A percentile compares a stretch with the other conserved stretches of the same genome.
These are phyloP conservation scores for Striga hermonthica DNA, from an alignment of 305 asterid genomes.

Conservation along the genomic window DNA sequence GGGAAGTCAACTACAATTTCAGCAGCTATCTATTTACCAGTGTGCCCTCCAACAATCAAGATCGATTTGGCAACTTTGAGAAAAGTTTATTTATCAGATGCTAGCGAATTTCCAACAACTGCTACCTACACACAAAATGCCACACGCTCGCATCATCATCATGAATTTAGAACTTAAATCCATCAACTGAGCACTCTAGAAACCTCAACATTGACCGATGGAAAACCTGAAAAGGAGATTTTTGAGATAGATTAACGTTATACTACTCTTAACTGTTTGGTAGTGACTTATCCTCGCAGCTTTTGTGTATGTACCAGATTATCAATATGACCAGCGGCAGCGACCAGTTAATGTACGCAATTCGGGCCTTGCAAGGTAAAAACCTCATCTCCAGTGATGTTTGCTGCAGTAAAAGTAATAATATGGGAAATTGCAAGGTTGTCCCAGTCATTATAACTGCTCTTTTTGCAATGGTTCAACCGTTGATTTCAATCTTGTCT, in stretches of 20 bases:
- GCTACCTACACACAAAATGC: too few species aligned
- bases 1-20: conserved; percentile 71
- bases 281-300: conserved; percentile 44
- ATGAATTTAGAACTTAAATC: neutral
- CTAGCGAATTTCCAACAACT: too few species aligned
- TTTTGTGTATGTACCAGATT: conserved; percentile 36
- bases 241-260: neutral
- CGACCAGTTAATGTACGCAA: conserved; percentile 57
- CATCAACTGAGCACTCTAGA: neutral
- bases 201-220: too few species aligned
- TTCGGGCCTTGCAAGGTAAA: conserved; percentile 46
- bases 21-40: conserved; percentile 77
- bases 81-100: neutral
- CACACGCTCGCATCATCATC: too few species aligned
- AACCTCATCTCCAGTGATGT: conserved; percentile 45
- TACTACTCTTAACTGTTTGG: conserved; percentile 42
- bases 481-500: conserved; percentile 60
- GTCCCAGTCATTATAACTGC: conserved; percentile 53
- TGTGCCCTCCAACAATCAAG: conserved; percentile 78
- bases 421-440: conserved; percentile 51
- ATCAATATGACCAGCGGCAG: conserved; percentile 58
- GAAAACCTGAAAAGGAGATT: neutral
- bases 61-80: conserved; percentile 47
- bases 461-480: conserved; percentile 71
- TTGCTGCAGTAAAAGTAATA: conserved; percentile 50